phyloP scores from a whole-genome alignment of 306 rosid genomes.

The Rosa multiflora region DNA sequence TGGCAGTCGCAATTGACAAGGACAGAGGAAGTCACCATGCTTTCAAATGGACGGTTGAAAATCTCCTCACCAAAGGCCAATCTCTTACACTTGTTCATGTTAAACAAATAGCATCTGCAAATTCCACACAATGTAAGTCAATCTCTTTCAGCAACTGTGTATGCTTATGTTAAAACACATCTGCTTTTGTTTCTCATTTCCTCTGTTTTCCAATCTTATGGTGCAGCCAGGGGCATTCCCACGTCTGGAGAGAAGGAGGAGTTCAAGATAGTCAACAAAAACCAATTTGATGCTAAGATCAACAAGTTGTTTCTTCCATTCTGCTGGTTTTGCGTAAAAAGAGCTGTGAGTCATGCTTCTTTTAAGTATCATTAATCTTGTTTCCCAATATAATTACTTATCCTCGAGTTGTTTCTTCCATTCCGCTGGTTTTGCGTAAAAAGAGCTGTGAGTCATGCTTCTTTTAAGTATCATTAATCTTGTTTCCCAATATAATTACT shows the following conservation, averaged over 20 bases:
- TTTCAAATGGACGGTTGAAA: constrained; percentile 78
- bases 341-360: too few species aligned
- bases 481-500: not conserved
- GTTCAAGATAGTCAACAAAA: constrained; percentile 44
- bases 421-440: constrained; percentile 77
- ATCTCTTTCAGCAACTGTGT: not conserved
- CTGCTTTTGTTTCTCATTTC: not conserved
- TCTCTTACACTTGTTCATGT: constrained; percentile 53
- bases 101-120: constrained; percentile 45
- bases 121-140: constrained; percentile 43
- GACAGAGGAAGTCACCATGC: constrained; percentile 77
- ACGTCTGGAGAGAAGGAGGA: constrained; percentile 24
- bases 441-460: constrained; percentile 46
- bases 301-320: constrained; percentile 70
- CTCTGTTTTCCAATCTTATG: constrained; percentile 1
- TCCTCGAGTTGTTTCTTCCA: constrained; percentile 68
- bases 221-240: constrained; percentile 45
- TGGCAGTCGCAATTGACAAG: constrained; percentile 76
- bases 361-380: too few species aligned
- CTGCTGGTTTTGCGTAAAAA: constrained; percentile 73
- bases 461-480: not conserved
- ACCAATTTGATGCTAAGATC: constrained; percentile 52
- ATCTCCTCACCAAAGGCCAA: constrained; percentile 71
- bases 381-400: too few species aligned
- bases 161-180: not conserved